Evolutionary conservation across 805 yeast species (phyloP).

Genomic region (Saccharomycopsis sp.): DNA sequence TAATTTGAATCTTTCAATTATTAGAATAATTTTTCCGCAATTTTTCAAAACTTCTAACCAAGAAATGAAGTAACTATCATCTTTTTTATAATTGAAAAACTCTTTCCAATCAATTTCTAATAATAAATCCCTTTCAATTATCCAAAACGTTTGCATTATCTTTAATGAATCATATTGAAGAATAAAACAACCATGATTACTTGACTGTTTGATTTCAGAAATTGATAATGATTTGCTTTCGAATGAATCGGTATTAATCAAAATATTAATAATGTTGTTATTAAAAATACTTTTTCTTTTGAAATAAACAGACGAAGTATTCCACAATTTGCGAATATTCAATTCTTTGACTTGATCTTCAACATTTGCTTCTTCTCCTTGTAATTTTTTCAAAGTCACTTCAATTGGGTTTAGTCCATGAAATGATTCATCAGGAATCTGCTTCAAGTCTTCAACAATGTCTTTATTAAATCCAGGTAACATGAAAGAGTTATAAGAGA

Average conservation of each 20-base stretch:
- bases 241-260: not conserved
- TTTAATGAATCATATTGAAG: constrained; percentile 57
- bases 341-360: constrained; percentile 14
- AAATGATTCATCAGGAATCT: constrained; percentile 70
- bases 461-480: constrained; percentile 38
- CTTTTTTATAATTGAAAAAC: constrained; percentile 44
- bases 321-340: constrained; percentile 1
- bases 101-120: constrained; percentile 90
- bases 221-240: not conserved
- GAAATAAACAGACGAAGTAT: constrained; percentile 2
- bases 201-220: not conserved
- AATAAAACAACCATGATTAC: constrained; percentile 67
- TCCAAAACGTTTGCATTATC: constrained; percentile 73
- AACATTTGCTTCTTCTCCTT: constrained; percentile 29
- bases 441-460: constrained; percentile 67
- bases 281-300: constrained; percentile 5
- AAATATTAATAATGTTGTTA: not conserved
- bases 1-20: constrained; percentile 76
- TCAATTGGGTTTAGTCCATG: constrained; percentile 59
- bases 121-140: constrained; percentile 76
- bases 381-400: constrained; percentile 67
- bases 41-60: constrained; percentile 68
- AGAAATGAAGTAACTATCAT: constrained; percentile 56
- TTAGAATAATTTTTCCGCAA: constrained; percentile 69
- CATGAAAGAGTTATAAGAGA: constrained; percentile 12